Evolutionary conservation across 768 basidiomycete genomes (phyloP), one percentile per base, ranked within the genome.

Genomic region (Termitomyces heimii): DNA sequence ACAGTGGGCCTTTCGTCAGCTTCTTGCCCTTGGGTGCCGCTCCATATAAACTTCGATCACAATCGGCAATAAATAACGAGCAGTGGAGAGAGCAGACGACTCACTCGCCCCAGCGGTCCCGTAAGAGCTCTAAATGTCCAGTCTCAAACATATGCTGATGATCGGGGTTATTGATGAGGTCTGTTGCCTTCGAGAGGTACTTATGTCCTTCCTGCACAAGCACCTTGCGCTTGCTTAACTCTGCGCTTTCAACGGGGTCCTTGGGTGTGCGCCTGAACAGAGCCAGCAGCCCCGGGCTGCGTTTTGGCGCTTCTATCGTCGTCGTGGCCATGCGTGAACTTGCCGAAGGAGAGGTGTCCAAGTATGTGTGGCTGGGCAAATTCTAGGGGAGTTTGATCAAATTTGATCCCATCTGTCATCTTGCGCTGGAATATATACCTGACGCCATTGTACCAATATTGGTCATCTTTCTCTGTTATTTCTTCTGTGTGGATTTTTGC

Each of bases 101-200:
- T 56, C 43, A 66, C 65, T 66, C 63, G 29, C 62, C 60, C 65
- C 63, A 66, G 37, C 65, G 56, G 32, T 66, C 60, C 29, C 62
- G 60, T 16, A 64, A 51, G 42, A 66, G 53, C 18, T 63, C 56
- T 32, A 65, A 39, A 35, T 62, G 56, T 3, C 63, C 62, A 22
- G 42, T 56, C 39, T 63, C 65, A 20, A 61, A 61, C n/a, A 37
- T 54, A 57, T 61, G 58, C 24, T 55, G 62, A 51, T 63, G 45
- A 35, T 66, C 63, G 3, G 57, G 55, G 57, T 64, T 63, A 47
- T 64, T 62, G 45, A 66, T 59, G 51, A 64, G 52, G 37, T 66
- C 63, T 6, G 62, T 62, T 8, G 59, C 59, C 46, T 65, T 61
- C 7, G 63, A 57, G 31, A 66, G 63, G 24, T 54, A 62, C 48